Percentiles rank a stretch among this genome's conserved stretches.
phyloP scores from a whole-genome alignment of 2,329 filamentous ascomycete species.

The Grosmannia serpens region DNA sequence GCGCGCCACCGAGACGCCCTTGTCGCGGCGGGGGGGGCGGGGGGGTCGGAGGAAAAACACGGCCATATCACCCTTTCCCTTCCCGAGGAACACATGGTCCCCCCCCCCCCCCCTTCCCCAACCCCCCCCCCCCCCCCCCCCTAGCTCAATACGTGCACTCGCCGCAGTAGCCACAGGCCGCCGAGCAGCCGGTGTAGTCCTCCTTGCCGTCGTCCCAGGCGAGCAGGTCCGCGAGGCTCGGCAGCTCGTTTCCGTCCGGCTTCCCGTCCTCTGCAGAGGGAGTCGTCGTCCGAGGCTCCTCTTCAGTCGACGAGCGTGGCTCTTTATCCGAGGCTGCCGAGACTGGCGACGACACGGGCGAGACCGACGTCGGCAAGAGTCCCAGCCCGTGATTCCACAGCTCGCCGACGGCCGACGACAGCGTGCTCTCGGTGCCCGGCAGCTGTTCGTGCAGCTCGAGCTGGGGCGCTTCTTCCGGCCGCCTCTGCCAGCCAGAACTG shows the following conservation, averaged over 20 bases:
- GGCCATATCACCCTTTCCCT: too few species aligned
- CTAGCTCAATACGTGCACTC: constrained; percentile 11
- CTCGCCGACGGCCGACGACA: constrained; percentile 13
- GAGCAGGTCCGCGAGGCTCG: not conserved
- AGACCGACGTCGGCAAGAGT: too few species aligned
- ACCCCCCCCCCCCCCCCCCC: too few species aligned
- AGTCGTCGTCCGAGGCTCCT: not conserved
- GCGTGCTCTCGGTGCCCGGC: constrained; percentile 10
- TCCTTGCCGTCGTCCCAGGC: constrained; percentile 1
- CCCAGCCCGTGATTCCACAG: not conserved
- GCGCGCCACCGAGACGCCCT: too few species aligned
- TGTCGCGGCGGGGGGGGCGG: too few species aligned
- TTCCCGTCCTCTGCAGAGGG: not conserved
- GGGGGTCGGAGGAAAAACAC: too few species aligned
- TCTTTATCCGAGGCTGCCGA: not conserved
- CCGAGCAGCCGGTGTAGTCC: constrained; percentile 15
- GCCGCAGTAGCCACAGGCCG: constrained; percentile 16
- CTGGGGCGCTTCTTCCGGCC: constrained; percentile 3
- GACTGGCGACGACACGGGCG: not conserved
- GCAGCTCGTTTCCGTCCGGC: not conserved
- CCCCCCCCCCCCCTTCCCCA: too few species aligned
- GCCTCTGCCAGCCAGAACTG: not conserved
- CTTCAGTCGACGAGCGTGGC: not conserved
- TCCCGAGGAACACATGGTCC: too few species aligned
- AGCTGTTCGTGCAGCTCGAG: constrained; percentile 16